Base-by-base conservation (phyloP, 805 yeast genomes). In the Yamadazyma laniorum region DNA sequence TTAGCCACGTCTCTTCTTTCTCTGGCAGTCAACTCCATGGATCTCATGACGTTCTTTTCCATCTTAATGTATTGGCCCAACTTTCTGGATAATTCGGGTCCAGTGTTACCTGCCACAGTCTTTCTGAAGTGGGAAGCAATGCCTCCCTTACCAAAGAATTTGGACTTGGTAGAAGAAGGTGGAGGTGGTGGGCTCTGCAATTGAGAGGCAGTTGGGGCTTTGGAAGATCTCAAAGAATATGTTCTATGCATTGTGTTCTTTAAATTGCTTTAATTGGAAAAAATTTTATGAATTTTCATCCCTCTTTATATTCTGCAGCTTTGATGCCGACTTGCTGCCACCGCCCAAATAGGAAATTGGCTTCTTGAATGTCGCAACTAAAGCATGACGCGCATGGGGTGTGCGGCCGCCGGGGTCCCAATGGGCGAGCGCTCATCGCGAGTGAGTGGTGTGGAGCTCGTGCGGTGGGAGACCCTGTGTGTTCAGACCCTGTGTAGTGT, bases 171-270 rank as follows among this genome's bases (percentile, higher is more conserved):
- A 38, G 95, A 72, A 22, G 96, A 81, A 29, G 95, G 82, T 49
- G 97, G 98, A 33, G 98, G 98, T 39, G 95, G 91, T 23, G 98
- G 97, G 35, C 85, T 77, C 63, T 84, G 90, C 67, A 91, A 68
- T 70, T 91, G 96, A 50, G 96, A 79, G 44, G 98, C 98, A 41
- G 99, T 90, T 46, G 99, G 99, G 27, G 97, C 98, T 68, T 96
- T 85, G 40, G 83, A 65, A 55, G 89, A 82, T 79, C 99, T 89
- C 69, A 91, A 76, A 25, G 99, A 91, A 71, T 93, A 93, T 35
- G 99, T 91, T 82, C 97, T 85, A 77, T 91, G 97, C 99, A 93
- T 93, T 49, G 34, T 66, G 33, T 6, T 21, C n/a, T n/a, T n/a
- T n/a, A n/a, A n/a, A n/a, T n/a, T n/a, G n/a, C n/a, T n/a, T n/a